These are phyloP conservation scores for Thalassiosira allenii DNA, from an alignment of 352 stramenopile species.

Conservation along the genomic window DNA sequence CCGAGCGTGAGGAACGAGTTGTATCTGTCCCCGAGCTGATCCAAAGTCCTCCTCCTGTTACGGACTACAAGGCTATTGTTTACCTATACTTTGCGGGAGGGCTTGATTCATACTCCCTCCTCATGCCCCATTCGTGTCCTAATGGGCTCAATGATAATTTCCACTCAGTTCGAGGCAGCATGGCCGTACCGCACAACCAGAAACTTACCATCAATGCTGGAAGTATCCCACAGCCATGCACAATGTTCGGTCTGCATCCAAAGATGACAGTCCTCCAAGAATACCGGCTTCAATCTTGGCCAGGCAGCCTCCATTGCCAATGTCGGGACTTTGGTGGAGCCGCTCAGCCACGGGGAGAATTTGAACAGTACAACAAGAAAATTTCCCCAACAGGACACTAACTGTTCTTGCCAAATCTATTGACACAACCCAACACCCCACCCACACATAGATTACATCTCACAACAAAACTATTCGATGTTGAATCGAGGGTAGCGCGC, in stretches of 20 bases:
- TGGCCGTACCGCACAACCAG: slow-evolving; percentile 40
- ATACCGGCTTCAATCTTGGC: slow-evolving; percentile 71
- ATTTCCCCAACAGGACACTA: no score
- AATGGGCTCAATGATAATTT: slow-evolving; percentile 57
- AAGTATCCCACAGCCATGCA: slow-evolving; percentile 48
- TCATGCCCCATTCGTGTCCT: slow-evolving; percentile 62
- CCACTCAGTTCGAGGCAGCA: slow-evolving; percentile 31
- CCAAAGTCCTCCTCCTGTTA: slow-evolving; percentile 4
- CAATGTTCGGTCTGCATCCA: slow-evolving; percentile 78
- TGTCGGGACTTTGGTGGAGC: slow-evolving; percentile 65
- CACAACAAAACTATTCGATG: no score
- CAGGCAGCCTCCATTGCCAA: slow-evolving; percentile 77
- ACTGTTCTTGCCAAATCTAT: no score
- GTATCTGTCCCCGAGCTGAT: slow-evolving; percentile 4
- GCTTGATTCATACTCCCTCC: slow-evolving; percentile 69
- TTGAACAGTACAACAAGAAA: no score
- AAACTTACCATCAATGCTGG: slow-evolving; percentile 43
- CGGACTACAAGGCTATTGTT: slow-evolving; percentile 67
- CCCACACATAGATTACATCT: no score
- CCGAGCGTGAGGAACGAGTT: not conserved
- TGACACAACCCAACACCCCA: no score
- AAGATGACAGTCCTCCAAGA: slow-evolving; percentile 49
- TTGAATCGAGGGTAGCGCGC: no score
- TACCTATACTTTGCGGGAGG: slow-evolving; percentile 67
- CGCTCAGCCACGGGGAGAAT: no score